Conservation (phyloP, 2,329 filamentous ascomycete species). For the Ophiostoma populinum region DNA sequence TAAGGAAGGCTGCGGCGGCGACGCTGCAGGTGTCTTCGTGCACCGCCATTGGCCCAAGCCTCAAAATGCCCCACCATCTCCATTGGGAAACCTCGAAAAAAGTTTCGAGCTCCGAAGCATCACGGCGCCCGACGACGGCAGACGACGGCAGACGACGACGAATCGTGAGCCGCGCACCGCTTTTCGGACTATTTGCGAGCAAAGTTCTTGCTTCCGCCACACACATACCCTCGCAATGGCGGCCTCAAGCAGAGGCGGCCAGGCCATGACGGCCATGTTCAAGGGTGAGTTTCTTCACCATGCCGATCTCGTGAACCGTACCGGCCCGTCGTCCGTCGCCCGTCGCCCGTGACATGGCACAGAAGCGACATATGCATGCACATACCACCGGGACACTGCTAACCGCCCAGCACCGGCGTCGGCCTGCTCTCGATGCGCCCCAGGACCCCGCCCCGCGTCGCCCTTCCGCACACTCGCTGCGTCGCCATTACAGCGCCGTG, state of each 20-base stretch:
- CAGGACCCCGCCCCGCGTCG: conserved; percentile 1
- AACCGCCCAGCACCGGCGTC: conserved; percentile 1
- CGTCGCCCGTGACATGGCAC: too few relatives aligned
- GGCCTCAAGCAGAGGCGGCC: conserved; percentile 38
- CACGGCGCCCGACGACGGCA: background rate
- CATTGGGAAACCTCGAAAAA: conserved; percentile 4
- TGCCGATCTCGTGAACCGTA: conserved; percentile 4
- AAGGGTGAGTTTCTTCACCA: conserved; percentile 22
- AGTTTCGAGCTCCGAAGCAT: conserved; percentile 5
- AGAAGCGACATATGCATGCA: too few relatives aligned
- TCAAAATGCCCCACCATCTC: background rate
- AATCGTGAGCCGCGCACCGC: background rate
- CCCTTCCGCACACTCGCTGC: conserved; percentile 1
- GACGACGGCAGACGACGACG: background rate
- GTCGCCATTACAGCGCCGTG: conserved; percentile 2
- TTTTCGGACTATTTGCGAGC: background rate
- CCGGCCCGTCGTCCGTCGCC: too few relatives aligned
- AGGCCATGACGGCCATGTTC: conserved; percentile 29
- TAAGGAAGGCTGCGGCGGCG: background rate
- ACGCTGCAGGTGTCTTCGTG: too few relatives aligned
- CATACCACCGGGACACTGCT: too few relatives aligned
- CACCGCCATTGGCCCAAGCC: background rate
- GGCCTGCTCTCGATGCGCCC: conserved; percentile 20
- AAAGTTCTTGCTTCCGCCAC: background rate
- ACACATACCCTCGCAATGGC: conserved; percentile 24